These are phyloP conservation scores for Boeremia exigua DNA, from an alignment of 2,329 filamentous ascomycete genomes.

Conservation along the genomic window DNA sequence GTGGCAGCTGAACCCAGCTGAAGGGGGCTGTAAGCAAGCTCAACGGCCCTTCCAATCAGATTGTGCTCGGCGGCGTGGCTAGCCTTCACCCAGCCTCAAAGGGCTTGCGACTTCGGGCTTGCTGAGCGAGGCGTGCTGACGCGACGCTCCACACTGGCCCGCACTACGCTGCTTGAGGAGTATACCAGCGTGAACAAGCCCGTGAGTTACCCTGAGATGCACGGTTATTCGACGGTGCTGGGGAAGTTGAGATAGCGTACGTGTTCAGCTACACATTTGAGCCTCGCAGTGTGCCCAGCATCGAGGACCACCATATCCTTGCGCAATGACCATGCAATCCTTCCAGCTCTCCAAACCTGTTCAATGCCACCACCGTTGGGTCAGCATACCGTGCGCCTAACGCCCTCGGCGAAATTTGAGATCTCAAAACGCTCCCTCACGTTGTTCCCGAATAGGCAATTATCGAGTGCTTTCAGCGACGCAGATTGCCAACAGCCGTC, in stretches of 20 bases:
- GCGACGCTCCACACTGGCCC: conserved; percentile 11
- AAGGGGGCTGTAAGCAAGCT: conserved; percentile 18
- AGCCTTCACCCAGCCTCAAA: conserved; percentile 30
- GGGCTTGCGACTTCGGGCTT: conserved; percentile 25
- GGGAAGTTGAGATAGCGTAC: neutral
- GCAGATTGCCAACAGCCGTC: conserved; percentile 8
- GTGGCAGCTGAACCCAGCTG: conserved; percentile 22
- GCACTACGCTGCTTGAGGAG: conserved; percentile 19
- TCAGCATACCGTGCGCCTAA: neutral
- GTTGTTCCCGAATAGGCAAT: conserved; percentile 7
- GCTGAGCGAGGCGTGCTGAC: conserved; percentile 20
- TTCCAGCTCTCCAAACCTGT: neutral
- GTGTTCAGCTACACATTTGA: conserved; percentile 2
- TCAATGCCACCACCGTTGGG: neutral
- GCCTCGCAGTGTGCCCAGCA: conserved; percentile 11
- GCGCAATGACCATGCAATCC: conserved; percentile 1
- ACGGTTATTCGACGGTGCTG: neutral
- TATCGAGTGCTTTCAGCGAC: conserved; percentile 7
- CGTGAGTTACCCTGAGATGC: neutral
- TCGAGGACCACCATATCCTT: conserved; percentile 3
- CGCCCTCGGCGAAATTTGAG: conserved; percentile 2
- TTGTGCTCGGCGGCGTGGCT: conserved; percentile 4
- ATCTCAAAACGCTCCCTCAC: neutral
- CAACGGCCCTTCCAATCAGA: conserved; percentile 3
- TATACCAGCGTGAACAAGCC: neutral